Percentiles rank a stretch among this genome's conserved stretches.
These are phyloP conservation scores for Aechmea fasciata DNA, from an alignment of 176 grass and related monocot species.

Conservation along the genomic window DNA sequence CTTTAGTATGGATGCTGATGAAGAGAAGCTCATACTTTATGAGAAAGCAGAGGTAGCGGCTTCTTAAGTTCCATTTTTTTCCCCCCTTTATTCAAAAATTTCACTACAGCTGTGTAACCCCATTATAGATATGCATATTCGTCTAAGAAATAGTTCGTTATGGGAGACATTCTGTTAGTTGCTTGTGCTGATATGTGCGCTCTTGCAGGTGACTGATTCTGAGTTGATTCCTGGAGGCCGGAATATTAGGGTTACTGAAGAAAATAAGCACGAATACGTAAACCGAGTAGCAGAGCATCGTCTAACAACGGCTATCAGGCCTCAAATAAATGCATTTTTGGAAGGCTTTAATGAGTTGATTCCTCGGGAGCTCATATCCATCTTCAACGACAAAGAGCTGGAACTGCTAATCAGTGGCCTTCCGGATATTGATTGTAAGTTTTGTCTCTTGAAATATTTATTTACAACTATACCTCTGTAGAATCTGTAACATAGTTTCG, in stretches of 20 bases:
- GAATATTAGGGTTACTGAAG: slow-evolving; percentile 86
- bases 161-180: neutral
- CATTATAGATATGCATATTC: too few species aligned
- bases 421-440: slow-evolving; percentile 96
- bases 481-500: neutral
- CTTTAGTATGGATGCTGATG: slow-evolving; percentile 96
- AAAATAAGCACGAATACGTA: slow-evolving; percentile 99
- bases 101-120: too few species aligned
- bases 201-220: slow-evolving; percentile 84
- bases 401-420: slow-evolving; percentile 94
- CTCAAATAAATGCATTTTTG: slow-evolving; percentile 95
- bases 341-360: slow-evolving; percentile 92
- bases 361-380: slow-evolving; percentile 72
- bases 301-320: slow-evolving; percentile 87
- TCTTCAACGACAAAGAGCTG: slow-evolving; percentile 98
- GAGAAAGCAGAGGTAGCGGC: slow-evolving; percentile 63
- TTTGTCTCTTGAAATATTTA: neutral
- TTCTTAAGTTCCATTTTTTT: slow-evolving; percentile 10
- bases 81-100: too few species aligned
- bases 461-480: neutral
- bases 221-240: slow-evolving; percentile 94
- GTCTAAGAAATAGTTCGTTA: too few species aligned
- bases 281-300: slow-evolving; percentile 73
- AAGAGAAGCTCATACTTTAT: slow-evolving; percentile 93
- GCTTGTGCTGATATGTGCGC: neutral